These are phyloP conservation scores for Lobosporangium transversale DNA, from an alignment of 192 early-diverging fungal species.

Conservation along the genomic window DNA sequence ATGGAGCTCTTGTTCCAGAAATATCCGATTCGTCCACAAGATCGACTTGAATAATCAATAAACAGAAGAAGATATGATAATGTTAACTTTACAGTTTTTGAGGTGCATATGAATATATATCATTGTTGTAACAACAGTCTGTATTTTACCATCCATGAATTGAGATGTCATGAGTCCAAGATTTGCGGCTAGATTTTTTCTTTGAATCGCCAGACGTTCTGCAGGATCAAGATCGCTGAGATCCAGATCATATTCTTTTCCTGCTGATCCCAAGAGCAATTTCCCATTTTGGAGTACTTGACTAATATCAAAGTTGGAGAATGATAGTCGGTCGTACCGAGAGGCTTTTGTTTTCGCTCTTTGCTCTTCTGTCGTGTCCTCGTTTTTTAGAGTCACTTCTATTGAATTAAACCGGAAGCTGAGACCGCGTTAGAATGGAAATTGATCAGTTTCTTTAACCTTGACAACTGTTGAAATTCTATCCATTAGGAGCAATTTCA, in stretches of 20 bases:
- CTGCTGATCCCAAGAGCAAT: constrained; percentile 84
- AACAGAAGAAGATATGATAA: too few species aligned
- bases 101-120: not conserved
- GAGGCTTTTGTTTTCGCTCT: too few species aligned
- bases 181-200: constrained; percentile 82
- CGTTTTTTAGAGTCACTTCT: constrained; percentile 30
- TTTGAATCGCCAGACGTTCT: constrained; percentile 84
- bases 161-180: constrained; percentile 85
- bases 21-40: constrained; percentile 88
- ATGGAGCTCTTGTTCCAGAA: constrained; percentile 34
- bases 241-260: constrained; percentile 93
- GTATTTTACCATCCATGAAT: constrained; percentile 81
- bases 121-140: not conserved
- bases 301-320: constrained; percentile 85
- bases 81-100: too few species aligned
- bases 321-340: constrained; percentile 70
- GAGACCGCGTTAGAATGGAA: not conserved
- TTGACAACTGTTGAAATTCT: too few species aligned
- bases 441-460: too few species aligned
- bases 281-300: constrained; percentile 82
- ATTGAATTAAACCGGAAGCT: too few species aligned
- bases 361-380: constrained; percentile 17
- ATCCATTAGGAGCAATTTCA: too few species aligned
- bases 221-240: constrained; percentile 79
- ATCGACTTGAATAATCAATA: constrained; percentile 68